Evolutionary conservation across 2,329 filamentous ascomycete genomes (phyloP), one percentile per base, ranked within the genome.

Genomic region (Pseudopyrenochaeta lycopersici): DNA sequence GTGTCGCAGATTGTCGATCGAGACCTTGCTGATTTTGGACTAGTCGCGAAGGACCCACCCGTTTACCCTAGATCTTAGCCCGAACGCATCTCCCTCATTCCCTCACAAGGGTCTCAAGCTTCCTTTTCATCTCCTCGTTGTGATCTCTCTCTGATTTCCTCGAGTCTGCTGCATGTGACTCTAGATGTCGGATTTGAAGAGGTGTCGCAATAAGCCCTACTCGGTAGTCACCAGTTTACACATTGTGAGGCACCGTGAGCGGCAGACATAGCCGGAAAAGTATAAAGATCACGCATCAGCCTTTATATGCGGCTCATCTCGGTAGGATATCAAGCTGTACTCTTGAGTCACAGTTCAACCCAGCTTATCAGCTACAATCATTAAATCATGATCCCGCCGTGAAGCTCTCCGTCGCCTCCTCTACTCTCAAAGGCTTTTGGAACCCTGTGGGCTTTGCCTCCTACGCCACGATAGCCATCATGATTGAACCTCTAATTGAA

Each of bases 11-110:
- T 32, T 40, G 43, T 15, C 4, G 35, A 17, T 48, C 17, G 42
- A 46, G 49, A 50, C 55, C 43, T 54, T 52, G 48, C 54, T 51
- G 31, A 45, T 56, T 45, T 43, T 39, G 50, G 58, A 50, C 46
- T 61, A 61, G 57, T 48, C 47, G 23, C 43, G n/a, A 36, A 18
- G 29, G 43, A 49, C 51, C 57, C 57, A 54, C 57, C 32, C 36
- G 44, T 57, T 53, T 41, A 45, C n/a, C 1, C 23, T 31, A 29
- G 29, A 42, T 43, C 49, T 23, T 32, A 41, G 45, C 40, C 15
- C 21, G 17, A 14, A 21, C 18, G 7, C n/a, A 12, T 20, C 14
- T n/a, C 14, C 20, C 20, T 7, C 3, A 20, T 38, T 11, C 7
- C 5, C 12, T 4, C 35, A 4, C 10, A 38, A 36, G 14, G 18